Conservation (phyloP, 352 stramenopile genomes). For the Globisporangium ultimum region DNA sequence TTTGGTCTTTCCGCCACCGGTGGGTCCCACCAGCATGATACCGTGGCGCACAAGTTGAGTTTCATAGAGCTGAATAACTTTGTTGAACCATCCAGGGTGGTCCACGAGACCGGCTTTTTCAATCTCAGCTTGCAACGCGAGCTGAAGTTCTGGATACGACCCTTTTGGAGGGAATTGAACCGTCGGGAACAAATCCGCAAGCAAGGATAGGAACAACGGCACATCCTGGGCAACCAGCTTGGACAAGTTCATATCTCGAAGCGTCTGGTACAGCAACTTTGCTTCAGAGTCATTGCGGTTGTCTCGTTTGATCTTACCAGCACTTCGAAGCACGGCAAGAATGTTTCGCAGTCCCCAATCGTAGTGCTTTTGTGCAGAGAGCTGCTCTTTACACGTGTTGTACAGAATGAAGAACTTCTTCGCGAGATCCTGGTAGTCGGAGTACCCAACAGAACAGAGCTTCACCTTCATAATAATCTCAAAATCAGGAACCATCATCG, state of each 20-base stretch:
- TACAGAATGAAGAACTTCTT: conserved; percentile 93
- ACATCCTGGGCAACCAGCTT: conserved; percentile 98
- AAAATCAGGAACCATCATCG: conserved; percentile 92
- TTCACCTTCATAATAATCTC: conserved; percentile 97
- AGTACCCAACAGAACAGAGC: conserved; percentile 92
- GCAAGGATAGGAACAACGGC: conserved; percentile 95
- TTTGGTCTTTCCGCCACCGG: conserved; percentile 96
- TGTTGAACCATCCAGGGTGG: conserved; percentile 89
- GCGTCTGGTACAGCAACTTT: conserved; percentile 85
- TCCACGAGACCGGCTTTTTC: conserved; percentile 91
- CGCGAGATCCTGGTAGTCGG: conserved; percentile 88
- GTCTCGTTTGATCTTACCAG: conserved; percentile 90
- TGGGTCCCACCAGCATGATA: conserved; percentile 98
- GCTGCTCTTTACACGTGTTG: conserved; percentile 89
- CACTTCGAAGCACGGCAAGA: conserved; percentile 83
- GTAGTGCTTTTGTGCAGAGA: conserved; percentile 92
- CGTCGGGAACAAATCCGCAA: conserved; percentile 96
- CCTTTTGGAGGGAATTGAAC: conserved; percentile 89
- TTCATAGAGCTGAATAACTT: conserved; percentile 98
- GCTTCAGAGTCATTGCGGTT: conserved; percentile 86
- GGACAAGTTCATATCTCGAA: conserved; percentile 97
- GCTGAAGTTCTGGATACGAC: conserved; percentile 95
- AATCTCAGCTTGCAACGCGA: conserved; percentile 82
- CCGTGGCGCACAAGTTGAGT: conserved; percentile 97
- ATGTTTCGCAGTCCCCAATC: conserved; percentile 92